These are phyloP conservation scores for Ganoderma sinense DNA, from an alignment of 1,284 basidiomycete species.

Conservation along the genomic window DNA sequence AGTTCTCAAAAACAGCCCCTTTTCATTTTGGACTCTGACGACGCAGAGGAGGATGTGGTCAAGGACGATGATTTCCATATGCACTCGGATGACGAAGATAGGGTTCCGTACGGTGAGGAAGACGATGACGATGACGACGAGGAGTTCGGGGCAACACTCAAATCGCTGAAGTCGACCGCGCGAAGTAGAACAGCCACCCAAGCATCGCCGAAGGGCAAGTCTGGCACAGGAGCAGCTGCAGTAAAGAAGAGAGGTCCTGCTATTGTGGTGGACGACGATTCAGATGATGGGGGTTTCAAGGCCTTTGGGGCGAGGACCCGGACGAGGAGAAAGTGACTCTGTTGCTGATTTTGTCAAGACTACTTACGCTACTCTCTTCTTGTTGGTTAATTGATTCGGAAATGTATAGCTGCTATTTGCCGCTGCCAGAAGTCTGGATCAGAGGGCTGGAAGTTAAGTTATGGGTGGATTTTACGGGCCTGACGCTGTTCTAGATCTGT, in stretches of 20 bases:
- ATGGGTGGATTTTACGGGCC: neutral
- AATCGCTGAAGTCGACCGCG: constrained; percentile 24
- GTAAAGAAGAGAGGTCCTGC: constrained; percentile 45
- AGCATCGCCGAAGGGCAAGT: constrained; percentile 9
- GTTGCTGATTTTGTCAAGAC: neutral
- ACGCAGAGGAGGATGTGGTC: neutral
- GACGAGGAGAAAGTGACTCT: constrained; percentile 20
- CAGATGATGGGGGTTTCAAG: constrained; percentile 74
- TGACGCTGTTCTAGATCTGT: neutral
- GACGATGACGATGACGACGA: constrained; percentile 22
- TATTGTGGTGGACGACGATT: constrained; percentile 67
- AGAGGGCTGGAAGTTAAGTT: neutral
- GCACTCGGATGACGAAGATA: constrained; percentile 8
- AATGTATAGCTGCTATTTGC: neutral
- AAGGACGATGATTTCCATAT: constrained; percentile 13
- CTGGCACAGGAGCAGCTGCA: neutral
- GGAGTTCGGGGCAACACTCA: constrained; percentile 19
- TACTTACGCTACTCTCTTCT: neutral
- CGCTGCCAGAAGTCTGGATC: neutral
- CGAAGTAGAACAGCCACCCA: constrained; percentile 18
- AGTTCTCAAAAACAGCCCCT: constrained; percentile 31
- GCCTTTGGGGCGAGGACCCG: constrained; percentile 58
- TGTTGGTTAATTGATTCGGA: neutral
- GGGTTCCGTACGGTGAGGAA: neutral
- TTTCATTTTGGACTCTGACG: constrained; percentile 34